Evolutionary conservation across 768 basidiomycete genomes (phyloP).

Genomic region (Suillus cothurnatus): DNA sequence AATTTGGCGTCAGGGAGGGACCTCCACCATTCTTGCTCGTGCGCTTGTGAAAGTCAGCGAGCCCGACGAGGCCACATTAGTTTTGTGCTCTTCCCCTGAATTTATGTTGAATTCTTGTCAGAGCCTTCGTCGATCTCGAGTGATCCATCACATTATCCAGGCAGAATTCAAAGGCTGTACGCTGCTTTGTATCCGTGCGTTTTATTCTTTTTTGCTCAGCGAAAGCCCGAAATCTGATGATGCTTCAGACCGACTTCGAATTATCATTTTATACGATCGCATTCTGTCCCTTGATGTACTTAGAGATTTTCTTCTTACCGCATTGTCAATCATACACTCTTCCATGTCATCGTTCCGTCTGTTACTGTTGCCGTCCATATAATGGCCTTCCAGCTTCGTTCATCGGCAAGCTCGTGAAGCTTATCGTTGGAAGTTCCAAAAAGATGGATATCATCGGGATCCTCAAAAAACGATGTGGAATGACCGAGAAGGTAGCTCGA

Average conservation of each 20-base stretch:
- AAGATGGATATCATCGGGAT: too few species aligned
- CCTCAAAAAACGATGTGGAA: too few species aligned
- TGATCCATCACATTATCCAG: slow-evolving; percentile 50
- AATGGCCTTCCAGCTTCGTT: too few species aligned
- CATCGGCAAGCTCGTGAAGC: too few species aligned
- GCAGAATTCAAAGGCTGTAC: slow-evolving; percentile 51
- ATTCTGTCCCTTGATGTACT: slow-evolving; percentile 67
- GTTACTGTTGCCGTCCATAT: too few species aligned
- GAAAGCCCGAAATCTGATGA: neutral
- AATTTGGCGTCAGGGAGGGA: slow-evolving; percentile 49
- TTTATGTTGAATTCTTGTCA: slow-evolving; percentile 19
- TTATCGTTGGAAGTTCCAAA: too few species aligned
- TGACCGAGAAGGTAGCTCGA: too few species aligned
- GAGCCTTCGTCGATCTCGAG: slow-evolving; percentile 43
- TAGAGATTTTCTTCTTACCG: too few species aligned
- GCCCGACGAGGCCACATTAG: slow-evolving; percentile 44
- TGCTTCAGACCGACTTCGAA: slow-evolving; percentile 46
- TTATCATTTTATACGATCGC: slow-evolving; percentile 61
- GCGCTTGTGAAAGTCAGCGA: slow-evolving; percentile 54
- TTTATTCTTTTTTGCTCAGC: slow-evolving; percentile 16
- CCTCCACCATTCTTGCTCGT: slow-evolving; percentile 53
- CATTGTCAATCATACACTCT: too few species aligned
- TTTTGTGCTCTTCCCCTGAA: slow-evolving; percentile 32
- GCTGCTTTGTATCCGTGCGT: slow-evolving; percentile 46
- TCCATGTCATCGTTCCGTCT: too few species aligned